Conservation (phyloP, 805 yeast genomes). For the Scheffersomyces coipomensis region DNA sequence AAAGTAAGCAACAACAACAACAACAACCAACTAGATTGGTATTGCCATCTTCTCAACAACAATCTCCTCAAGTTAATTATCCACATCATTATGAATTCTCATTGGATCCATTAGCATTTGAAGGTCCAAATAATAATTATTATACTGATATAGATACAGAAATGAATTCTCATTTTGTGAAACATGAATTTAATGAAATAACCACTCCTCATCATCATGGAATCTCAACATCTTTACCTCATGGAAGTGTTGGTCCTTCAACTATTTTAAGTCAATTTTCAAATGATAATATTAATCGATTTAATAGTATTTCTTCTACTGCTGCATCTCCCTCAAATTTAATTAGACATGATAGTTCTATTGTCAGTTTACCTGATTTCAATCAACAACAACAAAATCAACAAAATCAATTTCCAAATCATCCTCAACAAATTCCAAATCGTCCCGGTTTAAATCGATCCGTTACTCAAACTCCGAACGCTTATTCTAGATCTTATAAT, state of each 20-base stretch:
- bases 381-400: conserved; percentile 5
- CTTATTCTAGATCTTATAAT: not conserved
- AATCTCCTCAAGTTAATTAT: not conserved
- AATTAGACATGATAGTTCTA: conserved; percentile 24
- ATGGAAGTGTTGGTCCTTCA: not conserved
- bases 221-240: conserved; percentile 1
- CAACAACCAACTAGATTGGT: conserved; percentile 2
- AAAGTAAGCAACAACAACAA: conserved; percentile 2
- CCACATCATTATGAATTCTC: conserved; percentile 22
- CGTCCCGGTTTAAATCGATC: conserved; percentile 7
- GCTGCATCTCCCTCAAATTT: conserved; percentile 19
- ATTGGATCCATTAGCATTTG: conserved; percentile 49
- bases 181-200: conserved; percentile 5
- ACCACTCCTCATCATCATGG: conserved; percentile 1
- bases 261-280: conserved; percentile 5
- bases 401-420: not conserved
- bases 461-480: conserved; percentile 18
- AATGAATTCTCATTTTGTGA: conserved; percentile 4
- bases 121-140: conserved; percentile 34
- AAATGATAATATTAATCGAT: not conserved
- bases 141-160: conserved; percentile 6
- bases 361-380: conserved; percentile 31
- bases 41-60: conserved; percentile 1
- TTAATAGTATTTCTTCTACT: conserved; percentile 2
- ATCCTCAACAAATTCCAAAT: not conserved